These are phyloP conservation scores for Fonsecaea monophora DNA, from an alignment of 2,329 filamentous ascomycete genomes.

Conservation along the genomic window DNA sequence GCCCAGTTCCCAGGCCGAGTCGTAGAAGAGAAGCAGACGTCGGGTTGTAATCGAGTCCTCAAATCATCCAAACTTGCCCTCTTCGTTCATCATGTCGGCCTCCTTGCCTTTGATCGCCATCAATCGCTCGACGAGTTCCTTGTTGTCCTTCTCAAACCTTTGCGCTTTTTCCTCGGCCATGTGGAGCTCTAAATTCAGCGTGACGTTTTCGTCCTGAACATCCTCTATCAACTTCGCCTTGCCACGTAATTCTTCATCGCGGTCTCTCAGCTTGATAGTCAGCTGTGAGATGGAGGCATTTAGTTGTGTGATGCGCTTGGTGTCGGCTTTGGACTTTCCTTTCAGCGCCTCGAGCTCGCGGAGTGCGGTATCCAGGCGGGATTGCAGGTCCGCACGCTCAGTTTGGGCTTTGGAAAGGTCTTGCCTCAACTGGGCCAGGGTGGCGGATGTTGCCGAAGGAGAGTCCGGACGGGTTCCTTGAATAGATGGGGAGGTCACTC, in stretches of 20 bases:
- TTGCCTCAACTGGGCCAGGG: slow-evolving; percentile 57
- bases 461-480: slow-evolving; percentile 36
- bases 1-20: background rate
- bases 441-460: slow-evolving; percentile 1
- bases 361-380: slow-evolving; percentile 67
- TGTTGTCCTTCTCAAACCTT: slow-evolving; percentile 80
- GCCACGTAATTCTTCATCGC: slow-evolving; percentile 81
- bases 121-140: slow-evolving; percentile 88
- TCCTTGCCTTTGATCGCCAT: slow-evolving; percentile 86
- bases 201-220: slow-evolving; percentile 91
- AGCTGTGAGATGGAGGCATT: slow-evolving; percentile 68
- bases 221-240: slow-evolving; percentile 86
- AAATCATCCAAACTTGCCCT: slow-evolving; percentile 47
- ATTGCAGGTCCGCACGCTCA: slow-evolving; percentile 71
- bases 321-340: slow-evolving; percentile 64
- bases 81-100: slow-evolving; percentile 82
- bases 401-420: slow-evolving; percentile 80
- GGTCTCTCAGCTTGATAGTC: slow-evolving; percentile 73
- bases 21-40: background rate
- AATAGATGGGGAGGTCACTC: slow-evolving; percentile 44
- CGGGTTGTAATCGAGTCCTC: no score
- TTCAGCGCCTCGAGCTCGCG: slow-evolving; percentile 70
- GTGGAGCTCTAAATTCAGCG: slow-evolving; percentile 84
- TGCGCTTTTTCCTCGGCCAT: slow-evolving; percentile 79
- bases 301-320: slow-evolving; percentile 66